These are phyloP conservation scores for Trichoderma parareesei DNA, from an alignment of 495 filamentous ascomycete species.

Conservation along the genomic window DNA sequence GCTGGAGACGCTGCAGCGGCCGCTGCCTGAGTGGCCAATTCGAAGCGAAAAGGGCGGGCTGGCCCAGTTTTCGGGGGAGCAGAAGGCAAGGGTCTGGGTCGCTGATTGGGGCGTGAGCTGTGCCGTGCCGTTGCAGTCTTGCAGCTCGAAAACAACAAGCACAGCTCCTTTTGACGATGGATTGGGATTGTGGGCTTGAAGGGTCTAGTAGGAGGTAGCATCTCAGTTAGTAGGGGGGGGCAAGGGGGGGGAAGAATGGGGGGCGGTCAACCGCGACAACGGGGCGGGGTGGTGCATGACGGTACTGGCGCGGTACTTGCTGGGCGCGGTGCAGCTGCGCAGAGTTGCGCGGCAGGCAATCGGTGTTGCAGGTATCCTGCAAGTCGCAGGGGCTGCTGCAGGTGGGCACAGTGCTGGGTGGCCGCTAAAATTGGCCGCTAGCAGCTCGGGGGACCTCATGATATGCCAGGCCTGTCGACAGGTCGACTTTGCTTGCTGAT, in stretches of 20 bases:
- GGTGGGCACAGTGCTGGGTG: neutral
- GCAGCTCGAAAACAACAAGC: neutral
- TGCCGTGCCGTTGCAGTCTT: neutral
- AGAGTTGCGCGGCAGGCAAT: too few relatives aligned
- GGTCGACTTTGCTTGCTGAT: too few relatives aligned
- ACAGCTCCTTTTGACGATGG: neutral
- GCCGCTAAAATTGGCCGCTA: neutral
- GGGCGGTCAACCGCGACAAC: neutral
- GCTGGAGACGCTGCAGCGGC: conserved; percentile 5
- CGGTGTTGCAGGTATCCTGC: neutral
- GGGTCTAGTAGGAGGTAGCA: neutral
- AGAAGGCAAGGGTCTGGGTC: neutral
- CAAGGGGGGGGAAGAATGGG: neutral
- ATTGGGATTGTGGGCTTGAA: neutral
- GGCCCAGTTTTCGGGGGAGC: neutral
- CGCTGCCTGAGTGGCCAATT: neutral
- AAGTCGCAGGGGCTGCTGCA: neutral
- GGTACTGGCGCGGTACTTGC: neutral
- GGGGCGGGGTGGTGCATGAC: neutral
- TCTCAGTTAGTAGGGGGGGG: neutral
- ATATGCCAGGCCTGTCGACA: too few relatives aligned
- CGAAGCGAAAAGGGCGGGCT: conserved; percentile 2
- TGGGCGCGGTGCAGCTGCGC: neutral
- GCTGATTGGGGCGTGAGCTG: neutral
- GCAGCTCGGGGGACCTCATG: too few relatives aligned